phyloP scores from a whole-genome alignment of 305 asterid genomes.

The Fraxinus velutina region DNA sequence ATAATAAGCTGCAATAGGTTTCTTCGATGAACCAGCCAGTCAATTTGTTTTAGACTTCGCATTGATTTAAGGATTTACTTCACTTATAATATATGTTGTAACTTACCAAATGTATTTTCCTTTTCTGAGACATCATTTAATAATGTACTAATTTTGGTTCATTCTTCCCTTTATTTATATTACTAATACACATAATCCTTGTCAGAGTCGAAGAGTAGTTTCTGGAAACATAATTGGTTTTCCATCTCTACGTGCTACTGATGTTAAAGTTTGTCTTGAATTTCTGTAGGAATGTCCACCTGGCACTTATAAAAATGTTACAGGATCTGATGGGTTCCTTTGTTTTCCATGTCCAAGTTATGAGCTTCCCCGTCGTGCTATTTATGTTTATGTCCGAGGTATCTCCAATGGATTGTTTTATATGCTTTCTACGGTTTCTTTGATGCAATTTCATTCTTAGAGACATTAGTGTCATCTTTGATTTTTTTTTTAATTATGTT shows the following conservation, averaged over 20 bases:
- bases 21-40: background rate
- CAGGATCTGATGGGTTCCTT: slow-evolving; percentile 77
- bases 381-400: slow-evolving; percentile 80
- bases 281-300: slow-evolving; percentile 79
- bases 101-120: background rate
- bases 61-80: background rate
- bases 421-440: slow-evolving; percentile 3
- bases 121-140: slow-evolving; percentile 15
- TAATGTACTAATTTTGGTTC: slow-evolving; percentile 3
- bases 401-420: slow-evolving; percentile 21
- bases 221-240: slow-evolving; percentile 6
- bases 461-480: slow-evolving; percentile 17
- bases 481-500: background rate
- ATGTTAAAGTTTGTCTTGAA: slow-evolving; percentile 18
- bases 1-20: background rate
- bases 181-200: background rate
- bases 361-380: slow-evolving; percentile 85
- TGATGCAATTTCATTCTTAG: background rate
- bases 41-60: background rate
- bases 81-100: background rate
- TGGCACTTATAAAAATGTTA: slow-evolving; percentile 89
- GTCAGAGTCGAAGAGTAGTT: slow-evolving; percentile 10
- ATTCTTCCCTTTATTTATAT: background rate
- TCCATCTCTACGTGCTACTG: background rate
- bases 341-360: slow-evolving; percentile 71